Evolutionary conservation across 192 early-diverging fungal genomes (phyloP).

Genomic region (Mortierella antarctica): DNA sequence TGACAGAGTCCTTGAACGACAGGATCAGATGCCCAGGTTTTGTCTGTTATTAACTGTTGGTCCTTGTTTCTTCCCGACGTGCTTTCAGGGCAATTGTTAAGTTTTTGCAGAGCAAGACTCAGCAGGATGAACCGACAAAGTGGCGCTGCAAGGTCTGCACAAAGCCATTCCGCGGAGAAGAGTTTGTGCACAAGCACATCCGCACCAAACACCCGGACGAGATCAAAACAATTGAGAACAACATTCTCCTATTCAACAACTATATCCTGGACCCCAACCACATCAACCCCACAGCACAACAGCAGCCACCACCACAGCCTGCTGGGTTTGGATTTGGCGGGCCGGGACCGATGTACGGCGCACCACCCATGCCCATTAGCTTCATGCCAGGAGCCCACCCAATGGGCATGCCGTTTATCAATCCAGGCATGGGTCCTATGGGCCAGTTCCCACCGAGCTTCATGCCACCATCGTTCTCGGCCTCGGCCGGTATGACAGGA

Average conservation of each 20-base stretch:
- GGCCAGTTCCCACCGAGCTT: conserved; percentile 34
- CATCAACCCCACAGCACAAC: conserved; percentile 59
- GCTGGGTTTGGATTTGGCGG: conserved; percentile 32
- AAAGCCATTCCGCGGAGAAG: conserved; percentile 94
- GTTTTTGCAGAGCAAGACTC: conserved; percentile 59
- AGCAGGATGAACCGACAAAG: conserved; percentile 79
- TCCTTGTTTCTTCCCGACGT: too few species aligned
- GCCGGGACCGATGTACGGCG: conserved; percentile 36
- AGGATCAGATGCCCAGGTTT: neutral
- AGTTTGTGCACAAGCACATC: conserved; percentile 97
- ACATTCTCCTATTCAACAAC: conserved; percentile 86
- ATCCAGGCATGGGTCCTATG: conserved; percentile 31
- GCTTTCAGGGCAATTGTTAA: conserved; percentile 61
- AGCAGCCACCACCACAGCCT: conserved; percentile 34
- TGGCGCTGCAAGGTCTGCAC: conserved; percentile 90
- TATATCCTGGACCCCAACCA: conserved; percentile 91
- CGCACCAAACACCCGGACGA: conserved; percentile 86
- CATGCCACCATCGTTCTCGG: conserved; percentile 44
- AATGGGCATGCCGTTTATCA: conserved; percentile 45
- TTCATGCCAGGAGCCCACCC: conserved; percentile 52
- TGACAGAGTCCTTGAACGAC: neutral
- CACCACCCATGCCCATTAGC: conserved; percentile 46
- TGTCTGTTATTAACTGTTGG: neutral
- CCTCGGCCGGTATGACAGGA: conserved; percentile 55
- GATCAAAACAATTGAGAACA: conserved; percentile 68